Base-by-base conservation (phyloP, 2,329 filamentous ascomycete genomes). In the Penicillium rolfsii region DNA sequence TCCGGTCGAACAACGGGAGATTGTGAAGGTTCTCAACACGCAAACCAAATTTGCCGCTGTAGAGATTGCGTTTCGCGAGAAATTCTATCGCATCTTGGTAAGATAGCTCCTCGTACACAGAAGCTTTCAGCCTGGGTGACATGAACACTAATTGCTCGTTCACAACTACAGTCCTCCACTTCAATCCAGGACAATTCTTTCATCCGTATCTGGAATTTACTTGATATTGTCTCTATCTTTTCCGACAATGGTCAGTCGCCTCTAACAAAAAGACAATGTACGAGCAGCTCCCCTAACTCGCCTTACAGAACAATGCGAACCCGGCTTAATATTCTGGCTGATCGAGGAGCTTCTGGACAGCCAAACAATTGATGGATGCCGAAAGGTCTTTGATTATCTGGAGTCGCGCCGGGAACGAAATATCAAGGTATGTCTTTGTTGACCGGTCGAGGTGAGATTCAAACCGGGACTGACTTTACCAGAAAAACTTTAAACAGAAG, bases 281-380 rank as follows among this genome's bases (percentile, higher is more conserved):
- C 56, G 26, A 45, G 48, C 19, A 16, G 14, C 46, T 36, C 30
- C 43, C 58, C 70, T 74, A 61, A 77, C 64, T 61, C 50, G n/a
- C 45, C 58, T 38, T 62, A 5, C 55, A 81, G 80, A 82, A 70
- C 76, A 85, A 69, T 88, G 86, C 68, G 93, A 97, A 65, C 87
- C 91, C 0, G 90, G 90, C 19, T 82, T 99, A 8, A 84, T 95
- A 7, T 93, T 97, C 71, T 93, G 91, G 85, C 86, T 99, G 16
- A 88, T 97, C 22, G 95, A 99, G 75, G 95, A 98, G 77, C 85
- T 99, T 1, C 84, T 99, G 28, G 96, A 99, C 76, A 97, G 93
- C 71, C 94, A 99, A 76, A 97, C 93, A 0, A 96, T 97, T 45
- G 86, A 92, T 26, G 93, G 91, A 35, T 99, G 95, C 74, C 89